phyloP scores from a whole-genome alignment of 2,329 filamentous ascomycete species.

The Emmonsia crescens region DNA sequence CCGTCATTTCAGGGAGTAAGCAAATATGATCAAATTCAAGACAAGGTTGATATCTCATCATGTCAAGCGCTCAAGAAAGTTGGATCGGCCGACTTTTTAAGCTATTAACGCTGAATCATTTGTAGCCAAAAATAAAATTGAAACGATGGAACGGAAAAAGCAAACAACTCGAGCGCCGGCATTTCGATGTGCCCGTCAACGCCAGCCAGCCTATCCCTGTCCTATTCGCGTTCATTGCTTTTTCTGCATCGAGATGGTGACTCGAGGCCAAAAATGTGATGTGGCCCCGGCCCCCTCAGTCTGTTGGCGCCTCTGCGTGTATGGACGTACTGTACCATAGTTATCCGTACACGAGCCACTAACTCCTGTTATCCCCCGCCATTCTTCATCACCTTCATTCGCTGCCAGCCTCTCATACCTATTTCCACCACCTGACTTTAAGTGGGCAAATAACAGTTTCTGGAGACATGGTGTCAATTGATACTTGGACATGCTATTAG shows the following conservation, averaged over 20 bases:
- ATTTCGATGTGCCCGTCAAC: background rate
- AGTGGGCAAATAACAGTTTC: constrained; percentile 1
- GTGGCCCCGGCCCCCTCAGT: background rate
- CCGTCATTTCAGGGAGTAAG: background rate
- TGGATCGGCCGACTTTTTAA: background rate
- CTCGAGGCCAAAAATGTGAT: background rate
- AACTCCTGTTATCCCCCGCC: constrained; percentile 1
- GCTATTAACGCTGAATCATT: background rate
- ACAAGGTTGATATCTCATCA: background rate
- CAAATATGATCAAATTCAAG: background rate
- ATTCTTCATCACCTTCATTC: constrained; percentile 1
- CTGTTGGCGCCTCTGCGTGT: background rate
- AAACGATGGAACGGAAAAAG: constrained; percentile 1
- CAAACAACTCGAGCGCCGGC: background rate
- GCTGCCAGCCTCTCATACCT: background rate
- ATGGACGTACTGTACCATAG: background rate
- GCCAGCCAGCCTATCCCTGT: constrained; percentile 1
- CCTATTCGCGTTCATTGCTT: background rate
- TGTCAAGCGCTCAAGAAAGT: background rate
- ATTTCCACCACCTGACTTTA: background rate
- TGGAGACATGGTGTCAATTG: background rate
- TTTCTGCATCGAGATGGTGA: background rate
- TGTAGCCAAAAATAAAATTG: constrained; percentile 3
- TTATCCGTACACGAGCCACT: constrained; percentile 5
- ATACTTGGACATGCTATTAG: background rate